These are phyloP conservation scores for Ascochyta clinopodiicola DNA, from an alignment of 2,329 filamentous ascomycete species.

Conservation along the genomic window DNA sequence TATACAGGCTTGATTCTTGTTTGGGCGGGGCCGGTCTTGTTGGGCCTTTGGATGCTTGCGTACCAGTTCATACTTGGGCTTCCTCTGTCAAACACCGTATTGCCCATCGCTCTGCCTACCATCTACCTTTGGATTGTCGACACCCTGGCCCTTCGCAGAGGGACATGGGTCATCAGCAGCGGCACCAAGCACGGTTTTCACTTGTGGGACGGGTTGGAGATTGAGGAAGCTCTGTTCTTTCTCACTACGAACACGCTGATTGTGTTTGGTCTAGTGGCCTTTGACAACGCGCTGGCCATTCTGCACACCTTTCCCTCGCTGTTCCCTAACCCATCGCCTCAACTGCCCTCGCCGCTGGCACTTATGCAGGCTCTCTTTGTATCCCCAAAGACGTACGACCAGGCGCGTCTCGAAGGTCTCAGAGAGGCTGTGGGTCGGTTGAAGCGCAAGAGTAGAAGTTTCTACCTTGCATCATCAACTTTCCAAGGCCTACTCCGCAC, in stretches of 20 bases:
- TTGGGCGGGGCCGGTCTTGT: constrained; percentile 71
- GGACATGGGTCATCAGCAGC: constrained; percentile 74
- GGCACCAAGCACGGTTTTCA: constrained; percentile 71
- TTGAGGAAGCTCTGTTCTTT: constrained; percentile 80
- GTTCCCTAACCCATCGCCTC: constrained; percentile 58
- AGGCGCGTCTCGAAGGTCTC: constrained; percentile 63
- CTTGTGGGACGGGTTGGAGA: constrained; percentile 70
- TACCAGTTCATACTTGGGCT: constrained; percentile 69
- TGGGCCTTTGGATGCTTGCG: constrained; percentile 69
- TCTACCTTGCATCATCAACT: constrained; percentile 73
- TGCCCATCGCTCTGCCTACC: constrained; percentile 69
- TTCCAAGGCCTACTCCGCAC: constrained; percentile 72
- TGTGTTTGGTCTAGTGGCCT: constrained; percentile 71
- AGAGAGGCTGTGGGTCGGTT: constrained; percentile 65
- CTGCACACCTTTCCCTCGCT: constrained; percentile 66
- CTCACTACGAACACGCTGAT: constrained; percentile 72
- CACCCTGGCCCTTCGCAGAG: constrained; percentile 68
- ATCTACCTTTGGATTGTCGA: constrained; percentile 76
- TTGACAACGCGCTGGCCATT: constrained; percentile 73
- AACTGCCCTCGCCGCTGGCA: constrained; percentile 56
- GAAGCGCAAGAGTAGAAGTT: constrained; percentile 72
- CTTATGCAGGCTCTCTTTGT: constrained; percentile 62
- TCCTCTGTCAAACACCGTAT: constrained; percentile 62
- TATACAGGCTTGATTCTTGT: constrained; percentile 74
- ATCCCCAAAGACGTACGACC: constrained; percentile 61